Percentiles rank a stretch among this genome's conserved stretches.
Conservation (phyloP, 768 basidiomycete species). For the Rhodotorula taiwanensis region DNA sequence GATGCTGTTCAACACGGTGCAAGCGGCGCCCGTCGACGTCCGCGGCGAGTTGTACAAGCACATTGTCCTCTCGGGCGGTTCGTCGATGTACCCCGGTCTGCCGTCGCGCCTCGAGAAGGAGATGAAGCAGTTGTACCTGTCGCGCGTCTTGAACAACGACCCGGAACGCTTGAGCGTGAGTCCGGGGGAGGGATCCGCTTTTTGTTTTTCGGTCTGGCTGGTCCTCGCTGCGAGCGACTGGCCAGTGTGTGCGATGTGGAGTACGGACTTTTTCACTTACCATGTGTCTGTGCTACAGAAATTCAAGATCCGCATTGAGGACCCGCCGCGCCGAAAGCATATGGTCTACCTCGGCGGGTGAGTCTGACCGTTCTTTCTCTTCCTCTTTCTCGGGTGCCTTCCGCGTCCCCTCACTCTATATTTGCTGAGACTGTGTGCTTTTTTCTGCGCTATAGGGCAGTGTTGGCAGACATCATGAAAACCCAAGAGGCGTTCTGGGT, state of each 20-base stretch:
- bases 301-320: conserved; percentile 99
- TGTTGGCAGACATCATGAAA: conserved; percentile 95
- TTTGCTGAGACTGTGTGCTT: no score
- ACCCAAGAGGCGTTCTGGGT: conserved; percentile 91
- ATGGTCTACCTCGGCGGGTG: conserved; percentile 99
- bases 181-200: conserved; percentile 31
- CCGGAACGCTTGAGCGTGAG: conserved; percentile 76
- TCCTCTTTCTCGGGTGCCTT: background rate
- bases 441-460: background rate
- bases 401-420: background rate
- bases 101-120: conserved; percentile 97
- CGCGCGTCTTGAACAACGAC: conserved; percentile 76
- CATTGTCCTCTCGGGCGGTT: conserved; percentile 93
- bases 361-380: conserved; percentile 49
- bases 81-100: conserved; percentile 97
- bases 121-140: conserved; percentile 98
- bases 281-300: conserved; percentile 55
- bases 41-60: conserved; percentile 93
- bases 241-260: no score
- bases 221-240: conserved; percentile 2
- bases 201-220: background rate
- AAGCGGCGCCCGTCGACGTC: conserved; percentile 78
- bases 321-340: conserved; percentile 90
- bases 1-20: conserved; percentile 94
- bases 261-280: no score